Evolutionary conservation across 2,329 filamentous ascomycete genomes (phyloP), one percentile per base, ranked within the genome.

Genomic region (Hymenoscyphus fructigenus): DNA sequence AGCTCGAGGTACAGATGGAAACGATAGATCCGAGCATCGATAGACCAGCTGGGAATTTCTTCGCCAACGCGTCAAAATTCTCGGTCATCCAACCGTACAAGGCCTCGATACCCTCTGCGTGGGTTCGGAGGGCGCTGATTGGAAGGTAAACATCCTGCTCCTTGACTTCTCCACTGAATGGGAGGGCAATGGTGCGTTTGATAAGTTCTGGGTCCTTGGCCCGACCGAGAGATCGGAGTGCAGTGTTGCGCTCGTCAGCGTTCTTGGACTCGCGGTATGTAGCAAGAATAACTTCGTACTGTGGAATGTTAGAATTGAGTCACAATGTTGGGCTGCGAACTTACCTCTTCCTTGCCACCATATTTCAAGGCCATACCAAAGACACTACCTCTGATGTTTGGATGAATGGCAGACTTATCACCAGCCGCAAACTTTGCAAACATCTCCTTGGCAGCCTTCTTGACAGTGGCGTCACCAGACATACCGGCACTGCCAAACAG

Each of bases 141-240:
- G 94, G 93, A 76, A 97, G 88, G 80, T 97, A 97, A 69, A 97
- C 88, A 77, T 98, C 94, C 78, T 97, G 94, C 69, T 91, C 92
- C 82, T 96, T 96, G 78, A 97, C 90, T 70, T 96, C 90, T 67
- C 89, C 87, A 76, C 88, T 87, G 64, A 93, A 84, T 36, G 93
- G 84, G 68, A 97, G 82, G 34, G 82, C 85, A 15, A 98, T 84
- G 2, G 93, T 94, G 67, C 87, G 87, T 81, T 95, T 82, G 76
- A 97, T 94, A 59, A 97, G 85, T 69, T 89, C 87, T 1, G 91
- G 88, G 64, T 91, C 84, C 75, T 89, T 89, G 57, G 92, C 88
- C 60, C 92, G 88, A 60, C 94, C 94, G 26, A 98, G 84, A 36
- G 85, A 87, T 72, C 93, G 91, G 65, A 98, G 85, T 1, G 93